A percentile compares a stretch with the other conserved stretches of the same genome.
Conservation (phyloP, 192 early-diverging fungal genomes). For the Backusella mclennaniae region DNA sequence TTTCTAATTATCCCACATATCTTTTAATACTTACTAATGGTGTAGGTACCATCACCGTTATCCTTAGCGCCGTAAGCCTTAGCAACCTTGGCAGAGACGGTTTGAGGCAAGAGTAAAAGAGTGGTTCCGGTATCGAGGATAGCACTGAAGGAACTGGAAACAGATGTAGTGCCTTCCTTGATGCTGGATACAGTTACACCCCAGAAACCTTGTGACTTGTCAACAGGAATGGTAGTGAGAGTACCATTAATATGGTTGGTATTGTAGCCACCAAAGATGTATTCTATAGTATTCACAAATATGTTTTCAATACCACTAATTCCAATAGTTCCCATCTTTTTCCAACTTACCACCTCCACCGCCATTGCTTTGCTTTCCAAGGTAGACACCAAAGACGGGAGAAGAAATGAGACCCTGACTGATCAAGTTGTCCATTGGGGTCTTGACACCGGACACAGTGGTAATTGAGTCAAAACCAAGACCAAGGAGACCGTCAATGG, state of each 20-base stretch:
- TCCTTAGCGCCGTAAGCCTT: constrained; percentile 17
- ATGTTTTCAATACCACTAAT: neutral
- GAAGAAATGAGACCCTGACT: constrained; percentile 48
- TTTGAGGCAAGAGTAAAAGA: constrained; percentile 31
- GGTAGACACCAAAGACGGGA: constrained; percentile 62
- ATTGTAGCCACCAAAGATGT: constrained; percentile 52
- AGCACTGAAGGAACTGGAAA: constrained; percentile 17
- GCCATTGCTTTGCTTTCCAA: constrained; percentile 42
- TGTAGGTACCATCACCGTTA: constrained; percentile 28
- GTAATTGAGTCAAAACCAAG: constrained; percentile 56
- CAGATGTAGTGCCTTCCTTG: neutral
- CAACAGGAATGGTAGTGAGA: constrained; percentile 44
- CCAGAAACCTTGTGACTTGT: constrained; percentile 35
- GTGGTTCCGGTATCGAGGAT: constrained; percentile 50
- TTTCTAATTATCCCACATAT: neutral
- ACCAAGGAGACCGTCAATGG: constrained; percentile 64
- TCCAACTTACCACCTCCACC: constrained; percentile 44
- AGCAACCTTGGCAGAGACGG: constrained; percentile 20
- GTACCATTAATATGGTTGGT: constrained; percentile 34
- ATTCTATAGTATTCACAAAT: constrained; percentile 27
- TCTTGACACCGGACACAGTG: constrained; percentile 44
- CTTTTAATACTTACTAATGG: constrained; percentile 8
- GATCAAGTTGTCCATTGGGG: constrained; percentile 58
- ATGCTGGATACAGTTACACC: constrained; percentile 15
- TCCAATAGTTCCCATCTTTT: neutral